Evolutionary conservation across 768 basidiomycete genomes (phyloP).

Genomic region (Amanita inopinata): DNA sequence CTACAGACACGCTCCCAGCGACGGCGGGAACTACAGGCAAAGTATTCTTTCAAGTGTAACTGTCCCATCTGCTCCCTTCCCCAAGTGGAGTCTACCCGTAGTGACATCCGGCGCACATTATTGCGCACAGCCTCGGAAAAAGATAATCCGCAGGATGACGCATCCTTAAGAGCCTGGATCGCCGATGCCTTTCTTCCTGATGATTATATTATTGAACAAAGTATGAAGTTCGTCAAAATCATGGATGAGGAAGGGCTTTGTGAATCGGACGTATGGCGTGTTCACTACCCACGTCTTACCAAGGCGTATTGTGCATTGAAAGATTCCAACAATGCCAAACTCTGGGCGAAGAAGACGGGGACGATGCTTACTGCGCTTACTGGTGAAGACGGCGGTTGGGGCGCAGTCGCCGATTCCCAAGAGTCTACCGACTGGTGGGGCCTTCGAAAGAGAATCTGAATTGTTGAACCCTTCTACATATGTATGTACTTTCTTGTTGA

Average conservation of each 20-base stretch:
- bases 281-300: slow-evolving; percentile 11
- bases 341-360: slow-evolving; percentile 13
- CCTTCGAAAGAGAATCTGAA: slow-evolving; percentile 2
- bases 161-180: slow-evolving; percentile 9
- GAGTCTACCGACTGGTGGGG: slow-evolving; percentile 16
- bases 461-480: neutral
- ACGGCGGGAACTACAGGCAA: neutral
- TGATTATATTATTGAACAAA: slow-evolving; percentile 8
- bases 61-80: slow-evolving; percentile 13
- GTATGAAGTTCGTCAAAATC: slow-evolving; percentile 7
- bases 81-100: slow-evolving; percentile 9
- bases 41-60: slow-evolving; percentile 12
- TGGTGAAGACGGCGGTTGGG: slow-evolving; percentile 13
- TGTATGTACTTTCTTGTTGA: neutral
- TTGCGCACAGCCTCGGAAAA: neutral
- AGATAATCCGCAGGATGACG: slow-evolving; percentile 6
- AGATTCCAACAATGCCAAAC: slow-evolving; percentile 11
- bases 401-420: slow-evolving; percentile 12
- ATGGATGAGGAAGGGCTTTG: slow-evolving; percentile 14
- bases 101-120: slow-evolving; percentile 13
- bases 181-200: slow-evolving; percentile 11
- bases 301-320: slow-evolving; percentile 16
- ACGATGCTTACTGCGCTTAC: slow-evolving; percentile 1
- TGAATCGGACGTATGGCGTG: slow-evolving; percentile 8
- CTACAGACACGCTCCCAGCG: neutral